Evolutionary conservation across 1,139 yeast genomes (phyloP), one percentile per base, ranked within the genome.

Genomic region (Groenewaldozyma auringiensis): DNA sequence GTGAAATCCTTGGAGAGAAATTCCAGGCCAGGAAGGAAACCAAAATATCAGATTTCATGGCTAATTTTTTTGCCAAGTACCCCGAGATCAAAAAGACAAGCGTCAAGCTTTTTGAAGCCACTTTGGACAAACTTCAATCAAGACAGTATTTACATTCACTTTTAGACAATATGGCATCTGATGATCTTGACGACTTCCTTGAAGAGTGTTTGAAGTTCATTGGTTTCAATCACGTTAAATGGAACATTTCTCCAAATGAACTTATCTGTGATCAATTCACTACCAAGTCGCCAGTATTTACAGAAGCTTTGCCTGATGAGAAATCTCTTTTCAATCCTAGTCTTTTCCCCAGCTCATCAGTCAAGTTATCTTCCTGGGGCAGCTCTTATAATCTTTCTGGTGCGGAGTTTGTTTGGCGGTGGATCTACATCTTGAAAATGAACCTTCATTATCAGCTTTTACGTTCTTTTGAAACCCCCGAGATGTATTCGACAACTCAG

Each of bases 1-100:
- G 77, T 11, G 57, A 52, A 20, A 47, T 57, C 9, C 47, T 63
- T n/a, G 29, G 55, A 2, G 45, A 50, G 8, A 53, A 25, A 11
- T 6, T 11, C 11, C 9, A 25, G 11, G 6, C 11, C 29, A 25
- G 11, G 6, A 6, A 25, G 6, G 29, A 25, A 25, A 25, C 6
- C 9, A 25, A 6, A 11, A 25, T 25, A 25, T 25, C 29, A 25
- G 29, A 25, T 11, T 25, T 25, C 11, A 6, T 25, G 11, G 29
- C 29, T 25, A 25, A 25, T 8, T 25, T 25, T 8, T 6, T 11
- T 8, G 11, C 6, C 6, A 11, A 25, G 11, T 25, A 8, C 11
- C 11, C 29, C 29, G 6, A 11, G 29, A 8, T 25, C 11, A 25
- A 25, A 25, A 8, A n/a, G n/a, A n/a, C n/a, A n/a, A n/a, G 9